Evolutionary conservation across 2,329 filamentous ascomycete genomes (phyloP).

Genomic region (Sclerotinia glacialis): DNA sequence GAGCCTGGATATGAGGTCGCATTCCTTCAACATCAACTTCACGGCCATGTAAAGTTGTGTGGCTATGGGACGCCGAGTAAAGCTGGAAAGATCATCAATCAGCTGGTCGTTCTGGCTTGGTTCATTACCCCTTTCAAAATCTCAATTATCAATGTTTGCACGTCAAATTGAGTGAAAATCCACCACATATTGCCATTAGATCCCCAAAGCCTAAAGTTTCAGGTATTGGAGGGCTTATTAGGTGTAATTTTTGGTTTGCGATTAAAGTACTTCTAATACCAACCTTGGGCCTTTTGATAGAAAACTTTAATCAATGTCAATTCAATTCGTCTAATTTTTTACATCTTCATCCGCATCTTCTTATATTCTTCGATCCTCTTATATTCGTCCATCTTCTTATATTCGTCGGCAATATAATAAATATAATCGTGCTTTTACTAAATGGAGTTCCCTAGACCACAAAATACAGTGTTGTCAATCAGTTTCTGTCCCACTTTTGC

Average conservation of each 20-base stretch:
- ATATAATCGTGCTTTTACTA: neutral
- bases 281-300: neutral
- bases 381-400: neutral
- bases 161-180: neutral
- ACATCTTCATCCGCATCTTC: neutral
- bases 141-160: neutral
- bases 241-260: no score
- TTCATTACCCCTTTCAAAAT: neutral
- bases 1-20: neutral
- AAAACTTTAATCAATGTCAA: neutral
- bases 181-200: neutral
- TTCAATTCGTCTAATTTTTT: neutral
- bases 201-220: neutral
- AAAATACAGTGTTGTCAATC: neutral
- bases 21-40: neutral
- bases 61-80: neutral
- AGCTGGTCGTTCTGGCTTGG: neutral
- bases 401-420: neutral
- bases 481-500: conserved; percentile 1
- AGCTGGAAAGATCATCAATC: neutral
- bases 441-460: neutral
- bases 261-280: neutral
- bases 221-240: neutral
- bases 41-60: conserved; percentile 1
- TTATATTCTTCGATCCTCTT: neutral